phyloP scores from a whole-genome alignment of 805 yeast genomes.

The Candida orba region DNA sequence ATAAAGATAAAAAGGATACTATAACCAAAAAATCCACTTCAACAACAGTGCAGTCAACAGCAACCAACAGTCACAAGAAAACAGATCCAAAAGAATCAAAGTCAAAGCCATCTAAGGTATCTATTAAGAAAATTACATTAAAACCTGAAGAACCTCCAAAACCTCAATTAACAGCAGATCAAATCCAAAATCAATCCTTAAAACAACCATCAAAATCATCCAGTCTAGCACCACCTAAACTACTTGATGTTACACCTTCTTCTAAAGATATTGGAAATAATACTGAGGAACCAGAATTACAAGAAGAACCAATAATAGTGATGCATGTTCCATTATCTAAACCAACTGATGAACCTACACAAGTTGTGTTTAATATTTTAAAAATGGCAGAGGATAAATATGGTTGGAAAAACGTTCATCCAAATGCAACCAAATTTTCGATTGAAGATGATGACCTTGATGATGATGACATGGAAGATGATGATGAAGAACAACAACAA shows the following conservation, averaged over 20 bases:
- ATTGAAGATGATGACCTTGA: slow-evolving; percentile 49
- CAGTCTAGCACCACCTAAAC: slow-evolving; percentile 15
- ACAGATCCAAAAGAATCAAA: background rate
- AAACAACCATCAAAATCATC: slow-evolving; percentile 14
- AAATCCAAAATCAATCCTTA: slow-evolving; percentile 15
- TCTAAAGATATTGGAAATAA: background rate
- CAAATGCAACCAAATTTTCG: slow-evolving; percentile 52
- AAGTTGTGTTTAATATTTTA: slow-evolving; percentile 63
- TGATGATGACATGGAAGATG: slow-evolving; percentile 28
- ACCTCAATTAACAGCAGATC: slow-evolving; percentile 10
- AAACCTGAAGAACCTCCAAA: slow-evolving; percentile 1
- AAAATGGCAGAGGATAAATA: slow-evolving; percentile 76
- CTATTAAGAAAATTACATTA: background rate
- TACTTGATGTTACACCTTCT: slow-evolving; percentile 10
- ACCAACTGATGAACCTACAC: slow-evolving; percentile 45
- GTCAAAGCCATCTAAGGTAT: background rate
- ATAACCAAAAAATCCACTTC: background rate
- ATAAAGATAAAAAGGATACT: no score
- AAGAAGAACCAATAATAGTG: slow-evolving; percentile 43
- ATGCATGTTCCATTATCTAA: slow-evolving; percentile 45
- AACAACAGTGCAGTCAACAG: background rate
- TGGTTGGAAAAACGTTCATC: slow-evolving; percentile 69
- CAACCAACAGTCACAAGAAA: background rate
- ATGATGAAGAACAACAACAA: slow-evolving; percentile 35
- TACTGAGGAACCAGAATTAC: background rate